These are phyloP conservation scores for Colletotrichum sp. DNA, from an alignment of 2,329 filamentous ascomycete genomes.

Conservation along the genomic window DNA sequence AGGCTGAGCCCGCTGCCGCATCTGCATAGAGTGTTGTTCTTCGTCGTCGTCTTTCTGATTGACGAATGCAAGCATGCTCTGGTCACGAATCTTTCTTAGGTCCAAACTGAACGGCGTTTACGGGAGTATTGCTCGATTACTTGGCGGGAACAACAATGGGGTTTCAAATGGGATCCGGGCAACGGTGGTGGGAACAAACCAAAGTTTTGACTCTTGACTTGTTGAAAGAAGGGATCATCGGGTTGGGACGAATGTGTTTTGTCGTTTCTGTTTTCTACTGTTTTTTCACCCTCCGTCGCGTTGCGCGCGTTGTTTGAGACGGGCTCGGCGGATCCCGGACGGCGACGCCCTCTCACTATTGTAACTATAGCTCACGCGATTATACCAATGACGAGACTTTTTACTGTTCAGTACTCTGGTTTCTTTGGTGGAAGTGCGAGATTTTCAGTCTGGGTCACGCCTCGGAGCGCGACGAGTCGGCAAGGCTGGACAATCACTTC, in stretches of 20 bases:
- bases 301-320: neutral
- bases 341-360: neutral
- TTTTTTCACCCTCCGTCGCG: neutral
- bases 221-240: neutral
- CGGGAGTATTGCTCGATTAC: conserved; percentile 8
- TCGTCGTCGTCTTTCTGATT: neutral
- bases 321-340: neutral
- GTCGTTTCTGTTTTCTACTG: neutral
- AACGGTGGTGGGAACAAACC: conserved; percentile 5
- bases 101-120: conserved; percentile 19
- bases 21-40: conserved; percentile 2
- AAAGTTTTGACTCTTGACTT: neutral
- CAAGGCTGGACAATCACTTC: neutral
- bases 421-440: neutral
- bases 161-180: conserved; percentile 3
- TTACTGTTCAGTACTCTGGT: conserved; percentile 2
- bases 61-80: neutral
- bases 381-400: conserved; percentile 16
- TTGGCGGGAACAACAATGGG: conserved; percentile 4
- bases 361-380: conserved; percentile 22
- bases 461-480: neutral
- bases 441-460: neutral
- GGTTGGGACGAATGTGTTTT: neutral
- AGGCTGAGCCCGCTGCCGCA: conserved; percentile 16
- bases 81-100: conserved; percentile 17